Percentiles rank a stretch among this genome's conserved stretches.
Evolutionary conservation across 768 basidiomycete genomes (phyloP).

Genomic region (Collybia nuda): DNA sequence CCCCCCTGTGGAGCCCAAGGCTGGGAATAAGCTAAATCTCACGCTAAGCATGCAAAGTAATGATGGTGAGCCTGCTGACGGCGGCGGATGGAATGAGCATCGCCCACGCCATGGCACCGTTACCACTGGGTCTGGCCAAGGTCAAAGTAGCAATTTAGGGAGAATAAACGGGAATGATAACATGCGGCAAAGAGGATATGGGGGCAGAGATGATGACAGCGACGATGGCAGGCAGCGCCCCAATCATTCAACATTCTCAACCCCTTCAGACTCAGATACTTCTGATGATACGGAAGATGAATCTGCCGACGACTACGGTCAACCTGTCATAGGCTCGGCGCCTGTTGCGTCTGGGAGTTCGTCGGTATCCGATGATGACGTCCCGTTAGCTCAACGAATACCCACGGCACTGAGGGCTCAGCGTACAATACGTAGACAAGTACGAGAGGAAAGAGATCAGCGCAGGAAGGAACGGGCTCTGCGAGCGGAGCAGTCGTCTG

Average conservation of each 20-base stretch:
- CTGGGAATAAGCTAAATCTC: slow-evolving; percentile 4
- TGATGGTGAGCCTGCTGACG: slow-evolving; percentile 21
- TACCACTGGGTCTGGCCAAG: slow-evolving; percentile 8
- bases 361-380: slow-evolving; percentile 65
- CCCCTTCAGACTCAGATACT: slow-evolving; percentile 28
- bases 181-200: slow-evolving; percentile 31
- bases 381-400: slow-evolving; percentile 81
- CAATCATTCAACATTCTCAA: slow-evolving; percentile 30
- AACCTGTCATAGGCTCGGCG: slow-evolving; percentile 19
- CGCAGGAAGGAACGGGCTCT: slow-evolving; percentile 48
- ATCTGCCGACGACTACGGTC: slow-evolving; percentile 38
- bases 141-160: slow-evolving; percentile 14
- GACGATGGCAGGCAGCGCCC: slow-evolving; percentile 18
- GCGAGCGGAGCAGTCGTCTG: slow-evolving; percentile 19
- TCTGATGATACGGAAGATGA: slow-evolving; percentile 45
- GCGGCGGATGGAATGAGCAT: slow-evolving; percentile 22
- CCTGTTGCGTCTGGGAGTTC: slow-evolving; percentile 3
- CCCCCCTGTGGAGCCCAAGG: slow-evolving; percentile 17
- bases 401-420: slow-evolving; percentile 85
- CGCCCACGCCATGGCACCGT: slow-evolving; percentile 5
- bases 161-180: slow-evolving; percentile 17
- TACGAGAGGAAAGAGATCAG: slow-evolving; percentile 65
- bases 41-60: slow-evolving; percentile 5
- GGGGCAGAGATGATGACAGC: slow-evolving; percentile 31
- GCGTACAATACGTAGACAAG: slow-evolving; percentile 71